Conservation (phyloP, 371 early-diverging fungal genomes). For the Capniomyces stellatus region DNA sequence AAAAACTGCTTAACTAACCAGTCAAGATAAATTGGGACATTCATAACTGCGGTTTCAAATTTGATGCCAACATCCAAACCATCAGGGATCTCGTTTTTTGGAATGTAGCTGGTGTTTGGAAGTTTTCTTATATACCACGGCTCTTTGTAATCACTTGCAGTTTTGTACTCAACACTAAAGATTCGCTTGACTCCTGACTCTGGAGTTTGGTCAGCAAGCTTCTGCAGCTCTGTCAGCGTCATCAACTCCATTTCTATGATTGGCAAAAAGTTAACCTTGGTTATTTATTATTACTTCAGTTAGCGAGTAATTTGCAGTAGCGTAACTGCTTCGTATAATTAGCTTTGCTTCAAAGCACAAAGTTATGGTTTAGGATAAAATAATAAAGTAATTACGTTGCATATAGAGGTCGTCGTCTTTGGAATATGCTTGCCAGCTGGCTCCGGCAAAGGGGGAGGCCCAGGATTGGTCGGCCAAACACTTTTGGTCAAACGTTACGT, state of each 20-base stretch:
- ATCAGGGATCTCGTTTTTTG: not conserved
- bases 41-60: constrained; percentile 19
- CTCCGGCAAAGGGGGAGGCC: constrained; percentile 42
- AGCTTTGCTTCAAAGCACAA: no score
- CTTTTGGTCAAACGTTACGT: constrained; percentile 3
- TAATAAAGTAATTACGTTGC: not conserved
- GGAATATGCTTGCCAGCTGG: constrained; percentile 38
- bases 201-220: not conserved
- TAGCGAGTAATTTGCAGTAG: no score
- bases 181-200: not conserved
- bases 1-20: constrained; percentile 26
- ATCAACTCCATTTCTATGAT: not conserved
- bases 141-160: not conserved
- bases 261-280: constrained; percentile 7
- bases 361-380: not conserved
- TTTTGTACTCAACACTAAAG: not conserved
- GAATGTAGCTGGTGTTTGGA: not conserved
- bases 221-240: not conserved
- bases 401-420: constrained; percentile 3
- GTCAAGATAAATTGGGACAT: constrained; percentile 30
- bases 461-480: constrained; percentile 11
- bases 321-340: no score
- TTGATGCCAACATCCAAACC: not conserved
- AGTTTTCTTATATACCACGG: not conserved
- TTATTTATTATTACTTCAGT: constrained; percentile 1